phyloP scores from a whole-genome alignment of 176 grass and related monocot species.

The Paspalum notatum region DNA sequence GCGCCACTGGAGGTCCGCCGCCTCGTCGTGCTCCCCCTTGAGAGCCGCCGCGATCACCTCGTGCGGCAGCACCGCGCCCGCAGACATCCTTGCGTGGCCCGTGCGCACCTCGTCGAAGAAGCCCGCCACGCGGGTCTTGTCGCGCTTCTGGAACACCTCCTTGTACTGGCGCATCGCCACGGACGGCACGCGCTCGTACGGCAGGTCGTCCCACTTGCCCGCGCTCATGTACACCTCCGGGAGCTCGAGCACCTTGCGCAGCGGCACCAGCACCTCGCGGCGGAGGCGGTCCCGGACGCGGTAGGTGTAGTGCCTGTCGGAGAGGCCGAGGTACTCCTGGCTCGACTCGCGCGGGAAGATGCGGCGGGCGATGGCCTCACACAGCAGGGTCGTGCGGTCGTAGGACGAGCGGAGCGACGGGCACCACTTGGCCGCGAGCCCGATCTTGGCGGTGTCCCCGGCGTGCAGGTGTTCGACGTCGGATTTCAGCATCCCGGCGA shows the following conservation, averaged over 20 bases:
- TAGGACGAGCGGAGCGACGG: conserved; percentile 56
- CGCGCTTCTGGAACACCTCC: conserved; percentile 25
- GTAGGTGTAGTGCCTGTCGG: conserved; percentile 60
- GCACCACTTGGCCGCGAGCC: conserved; percentile 76
- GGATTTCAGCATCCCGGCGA: conserved; percentile 7
- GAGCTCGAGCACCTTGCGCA: conserved; percentile 56
- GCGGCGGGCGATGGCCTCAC: conserved; percentile 60
- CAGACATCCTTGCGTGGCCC: neutral
- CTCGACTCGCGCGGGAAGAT: conserved; percentile 50
- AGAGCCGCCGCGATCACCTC: conserved; percentile 14
- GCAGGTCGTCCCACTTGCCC: neutral
- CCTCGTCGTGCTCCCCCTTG: conserved; percentile 16
- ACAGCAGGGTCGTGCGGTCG: conserved; percentile 58
- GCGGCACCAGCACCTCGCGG: conserved; percentile 41
- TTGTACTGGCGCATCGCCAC: conserved; percentile 14
- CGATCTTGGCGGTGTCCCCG: conserved; percentile 26
- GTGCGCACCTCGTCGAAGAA: conserved; percentile 8
- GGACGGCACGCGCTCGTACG: conserved; percentile 7
- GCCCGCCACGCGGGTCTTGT: neutral
- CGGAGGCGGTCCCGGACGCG: conserved; percentile 46
- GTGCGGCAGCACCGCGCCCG: conserved; percentile 10
- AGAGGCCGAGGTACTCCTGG: conserved; percentile 37
- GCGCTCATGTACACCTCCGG: conserved; percentile 73
- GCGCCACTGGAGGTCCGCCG: conserved; percentile 10
- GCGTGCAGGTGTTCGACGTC: conserved; percentile 1